Conservation (phyloP, 2,329 filamentous ascomycete genomes). For the Diaporthe longicolla region DNA sequence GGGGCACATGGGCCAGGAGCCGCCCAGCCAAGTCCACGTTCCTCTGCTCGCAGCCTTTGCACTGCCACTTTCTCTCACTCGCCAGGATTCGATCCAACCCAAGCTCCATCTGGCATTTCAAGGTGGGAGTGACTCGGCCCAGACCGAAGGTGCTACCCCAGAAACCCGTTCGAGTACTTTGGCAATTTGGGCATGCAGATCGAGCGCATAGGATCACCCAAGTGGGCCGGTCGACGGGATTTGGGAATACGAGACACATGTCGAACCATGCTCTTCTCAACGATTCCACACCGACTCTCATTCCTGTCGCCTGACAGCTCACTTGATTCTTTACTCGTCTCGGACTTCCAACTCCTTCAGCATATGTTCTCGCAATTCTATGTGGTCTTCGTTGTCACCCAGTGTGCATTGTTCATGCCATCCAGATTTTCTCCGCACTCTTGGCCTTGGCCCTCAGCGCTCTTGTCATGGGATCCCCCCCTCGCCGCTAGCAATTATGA, state of each 20-base stretch:
- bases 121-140: slow-evolving; percentile 25
- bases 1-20: no score
- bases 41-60: not conserved
- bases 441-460: slow-evolving; percentile 11
- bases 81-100: slow-evolving; percentile 17
- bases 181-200: not conserved
- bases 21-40: no score
- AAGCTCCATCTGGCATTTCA: not conserved
- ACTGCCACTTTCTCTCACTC: not conserved
- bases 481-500: slow-evolving; percentile 7
- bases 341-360: not conserved
- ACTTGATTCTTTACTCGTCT: not conserved
- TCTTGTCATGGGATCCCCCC: slow-evolving; percentile 4
- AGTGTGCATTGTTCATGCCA: not conserved
- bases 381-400: not conserved
- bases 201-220: not conserved
- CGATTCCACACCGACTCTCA: not conserved
- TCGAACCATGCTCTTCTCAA: not conserved
- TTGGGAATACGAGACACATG: slow-evolving; percentile 24
- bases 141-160: slow-evolving; percentile 20
- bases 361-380: not conserved
- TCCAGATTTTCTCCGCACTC: slow-evolving; percentile 18
- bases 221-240: not conserved
- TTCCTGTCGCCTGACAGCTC: slow-evolving; percentile 7
- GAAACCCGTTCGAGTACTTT: not conserved